phyloP scores from a whole-genome alignment of 2,329 filamentous ascomycete species.

The Fusarium clavum region DNA sequence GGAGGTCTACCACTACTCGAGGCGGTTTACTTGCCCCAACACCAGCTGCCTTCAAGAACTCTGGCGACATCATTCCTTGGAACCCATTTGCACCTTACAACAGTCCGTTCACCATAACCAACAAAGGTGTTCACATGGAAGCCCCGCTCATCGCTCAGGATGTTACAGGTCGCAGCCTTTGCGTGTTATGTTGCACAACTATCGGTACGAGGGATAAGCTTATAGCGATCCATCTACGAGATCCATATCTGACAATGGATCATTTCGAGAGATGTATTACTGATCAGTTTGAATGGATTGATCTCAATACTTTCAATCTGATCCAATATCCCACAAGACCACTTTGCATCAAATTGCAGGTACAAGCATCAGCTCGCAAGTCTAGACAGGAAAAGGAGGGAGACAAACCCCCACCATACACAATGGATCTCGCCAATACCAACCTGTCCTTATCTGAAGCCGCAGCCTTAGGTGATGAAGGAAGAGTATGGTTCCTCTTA shows the following conservation, averaged over 20 bases:
- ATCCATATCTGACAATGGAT: slow-evolving; percentile 22
- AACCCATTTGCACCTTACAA: slow-evolving; percentile 11
- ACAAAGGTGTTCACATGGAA: slow-evolving; percentile 18
- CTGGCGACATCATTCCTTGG: background rate
- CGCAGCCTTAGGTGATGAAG: slow-evolving; percentile 2
- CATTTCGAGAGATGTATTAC: slow-evolving; percentile 16
- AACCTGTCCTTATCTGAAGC: background rate
- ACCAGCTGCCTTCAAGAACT: background rate
- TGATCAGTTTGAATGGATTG: background rate
- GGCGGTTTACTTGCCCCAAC: background rate
- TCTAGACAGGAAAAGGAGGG: accelerated
- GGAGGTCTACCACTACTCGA: background rate
- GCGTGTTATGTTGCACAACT: slow-evolving; percentile 10
- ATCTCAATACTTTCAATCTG: background rate
- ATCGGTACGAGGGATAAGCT: background rate
- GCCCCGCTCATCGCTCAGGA: slow-evolving; percentile 6
- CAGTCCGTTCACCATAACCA: background rate
- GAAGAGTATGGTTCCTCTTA: background rate
- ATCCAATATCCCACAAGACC: background rate
- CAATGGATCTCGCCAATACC: background rate
- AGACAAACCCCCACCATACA: background rate
- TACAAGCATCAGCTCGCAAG: accelerated
- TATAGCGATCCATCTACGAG: background rate
- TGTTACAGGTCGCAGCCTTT: background rate
- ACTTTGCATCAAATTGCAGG: background rate